Conservation (phyloP, 139 green algal genomes). For the Eudorina sp. region DNA sequence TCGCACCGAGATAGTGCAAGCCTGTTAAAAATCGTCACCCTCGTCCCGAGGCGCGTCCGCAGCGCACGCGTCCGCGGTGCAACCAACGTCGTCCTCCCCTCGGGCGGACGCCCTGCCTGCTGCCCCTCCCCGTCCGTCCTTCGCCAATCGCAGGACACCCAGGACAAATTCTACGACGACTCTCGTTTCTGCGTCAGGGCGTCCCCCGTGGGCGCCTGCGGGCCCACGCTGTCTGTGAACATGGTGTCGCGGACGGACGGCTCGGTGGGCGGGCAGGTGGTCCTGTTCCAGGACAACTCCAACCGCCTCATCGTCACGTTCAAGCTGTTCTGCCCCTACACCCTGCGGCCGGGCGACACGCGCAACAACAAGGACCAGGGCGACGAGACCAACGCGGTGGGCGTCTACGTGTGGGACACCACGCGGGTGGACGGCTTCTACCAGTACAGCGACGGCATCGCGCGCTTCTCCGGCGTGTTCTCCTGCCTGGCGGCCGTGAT, state of each 20-base stretch:
- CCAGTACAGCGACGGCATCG: slow-evolving; percentile 36
- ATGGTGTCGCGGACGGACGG: background rate
- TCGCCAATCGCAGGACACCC: background rate
- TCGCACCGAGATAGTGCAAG: too few relatives aligned
- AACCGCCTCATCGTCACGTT: slow-evolving; percentile 37
- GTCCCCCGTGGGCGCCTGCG: background rate
- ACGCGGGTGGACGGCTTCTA: background rate
- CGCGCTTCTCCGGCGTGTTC: background rate
- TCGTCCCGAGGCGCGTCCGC: too few relatives aligned
- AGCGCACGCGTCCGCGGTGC: too few relatives aligned
- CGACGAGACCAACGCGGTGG: background rate
- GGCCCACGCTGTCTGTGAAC: background rate
- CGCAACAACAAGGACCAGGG: background rate
- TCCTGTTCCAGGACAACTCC: background rate
- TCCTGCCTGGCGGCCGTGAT: slow-evolving; percentile 15
- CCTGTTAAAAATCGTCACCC: too few relatives aligned
- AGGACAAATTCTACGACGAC: background rate
- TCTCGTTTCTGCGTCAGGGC: background rate
- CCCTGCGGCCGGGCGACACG: background rate
- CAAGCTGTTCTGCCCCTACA: slow-evolving; percentile 16
- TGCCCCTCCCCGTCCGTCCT: background rate
- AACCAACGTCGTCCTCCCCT: too few relatives aligned
- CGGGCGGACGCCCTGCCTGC: background rate
- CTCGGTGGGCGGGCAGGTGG: background rate
- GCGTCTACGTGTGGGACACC: slow-evolving; percentile 33